Base-by-base conservation (phyloP, 768 basidiomycete species). In the Tephrocybe rancida region DNA sequence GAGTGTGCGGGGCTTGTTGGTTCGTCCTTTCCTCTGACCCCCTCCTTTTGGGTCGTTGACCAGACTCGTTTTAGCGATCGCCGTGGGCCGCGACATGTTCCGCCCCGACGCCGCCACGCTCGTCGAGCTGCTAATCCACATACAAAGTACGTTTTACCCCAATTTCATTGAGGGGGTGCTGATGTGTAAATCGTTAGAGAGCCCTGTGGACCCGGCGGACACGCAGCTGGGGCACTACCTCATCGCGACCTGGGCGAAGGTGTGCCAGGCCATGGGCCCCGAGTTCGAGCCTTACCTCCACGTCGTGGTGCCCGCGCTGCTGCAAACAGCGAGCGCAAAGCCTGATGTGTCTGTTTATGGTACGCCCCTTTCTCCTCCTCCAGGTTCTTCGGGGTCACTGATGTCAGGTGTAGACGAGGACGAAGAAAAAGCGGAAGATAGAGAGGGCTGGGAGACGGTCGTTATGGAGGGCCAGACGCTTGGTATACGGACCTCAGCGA, bases 231-330 rank as follows among this genome's bases (percentile, higher is more conserved):
- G 76, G 0, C 86, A 88, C 51, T 93, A 92, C 64, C 76, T 94
- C 24, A 91, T 92, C 44, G 83, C 86, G 38, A 95, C 92, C 0
- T 95, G 92, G 92, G 88, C 90, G 2, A 94, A 91, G 62, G 79
- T 95, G 0, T 93, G 90, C 64, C 91, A 92, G 57, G 90, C 90
- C 0, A 80, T 95, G 62, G 88, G 88, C 0, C 75, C 81, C 10
- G 89, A 94, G 63, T 96, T 95, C 55, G 90, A 90, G 63, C 91
- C 91, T 0, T 95, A 91, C 66, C 78, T 95, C 2, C 86, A 87
- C 0, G 79, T 88, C 14, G 92, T 95, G 2, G 92, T 95, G 84
- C 90, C 92, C 0, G 79, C 83, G 0, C 69, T 95, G 10, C 74
- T 95, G 21, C 76, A 81, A 5, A 83, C 88, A 0, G 94, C 94